Evolutionary conservation across 768 basidiomycete species (phyloP).

Genomic region (Podaxis sp.): DNA sequence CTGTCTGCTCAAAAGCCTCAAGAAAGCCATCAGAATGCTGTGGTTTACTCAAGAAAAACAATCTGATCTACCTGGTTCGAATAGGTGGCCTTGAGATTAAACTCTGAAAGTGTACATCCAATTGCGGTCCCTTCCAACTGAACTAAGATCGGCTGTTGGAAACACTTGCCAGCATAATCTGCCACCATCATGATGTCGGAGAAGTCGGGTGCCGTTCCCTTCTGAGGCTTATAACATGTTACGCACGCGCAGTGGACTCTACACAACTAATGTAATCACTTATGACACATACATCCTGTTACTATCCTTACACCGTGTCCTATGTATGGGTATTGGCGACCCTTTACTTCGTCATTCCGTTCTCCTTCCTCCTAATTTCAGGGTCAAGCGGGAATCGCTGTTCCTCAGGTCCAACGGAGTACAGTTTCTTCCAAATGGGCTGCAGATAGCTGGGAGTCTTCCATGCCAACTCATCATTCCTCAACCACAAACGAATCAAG

Average conservation of each 20-base stretch:
- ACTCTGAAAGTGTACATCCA: background rate
- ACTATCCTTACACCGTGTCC: no score
- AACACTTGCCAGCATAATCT: background rate
- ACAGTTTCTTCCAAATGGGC: slow-evolving; percentile 36
- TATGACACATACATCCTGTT: no score
- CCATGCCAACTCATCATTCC: slow-evolving; percentile 48
- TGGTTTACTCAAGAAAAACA: background rate
- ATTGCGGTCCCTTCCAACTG: background rate
- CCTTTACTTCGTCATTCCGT: slow-evolving; percentile 28
- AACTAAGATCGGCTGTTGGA: background rate
- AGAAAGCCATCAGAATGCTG: no score
- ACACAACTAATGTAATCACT: no score
- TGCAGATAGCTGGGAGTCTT: slow-evolving; percentile 37
- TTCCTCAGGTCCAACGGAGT: slow-evolving; percentile 37
- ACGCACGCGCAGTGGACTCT: no score
- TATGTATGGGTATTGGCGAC: no score
- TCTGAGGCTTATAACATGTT: no score
- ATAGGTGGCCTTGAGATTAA: background rate
- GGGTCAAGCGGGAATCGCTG: slow-evolving; percentile 45
- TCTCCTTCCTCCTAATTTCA: slow-evolving; percentile 38
- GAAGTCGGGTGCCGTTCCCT: no score
- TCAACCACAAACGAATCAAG: slow-evolving; percentile 42
- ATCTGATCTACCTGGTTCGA: background rate
- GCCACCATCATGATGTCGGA: background rate
- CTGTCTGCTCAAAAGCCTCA: background rate